Evolutionary conservation across 345 rosid genomes (phyloP).

Genomic region (Lepidium didymum): DNA sequence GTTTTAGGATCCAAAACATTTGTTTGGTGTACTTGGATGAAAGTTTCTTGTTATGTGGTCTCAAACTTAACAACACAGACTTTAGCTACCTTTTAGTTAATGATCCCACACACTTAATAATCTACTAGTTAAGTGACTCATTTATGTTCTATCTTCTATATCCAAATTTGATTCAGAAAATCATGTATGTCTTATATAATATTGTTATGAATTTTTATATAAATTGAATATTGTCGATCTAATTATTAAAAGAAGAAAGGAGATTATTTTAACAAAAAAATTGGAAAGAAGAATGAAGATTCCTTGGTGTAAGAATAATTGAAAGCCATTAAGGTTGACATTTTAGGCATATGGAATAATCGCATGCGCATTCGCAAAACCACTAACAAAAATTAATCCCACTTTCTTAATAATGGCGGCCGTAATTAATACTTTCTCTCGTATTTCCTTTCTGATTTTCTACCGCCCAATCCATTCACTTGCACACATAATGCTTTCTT

Average conservation of each 20-base stretch:
- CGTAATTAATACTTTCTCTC: not conserved
- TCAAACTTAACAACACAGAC: too few relatives aligned
- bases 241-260: too few relatives aligned
- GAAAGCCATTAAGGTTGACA: conserved; percentile 26
- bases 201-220: too few relatives aligned
- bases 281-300: conserved; percentile 1
- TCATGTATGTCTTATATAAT: too few relatives aligned
- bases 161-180: too few relatives aligned
- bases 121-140: too few relatives aligned
- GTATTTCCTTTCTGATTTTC: not conserved
- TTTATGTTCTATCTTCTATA: too few relatives aligned
- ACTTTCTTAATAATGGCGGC: conserved; percentile 17
- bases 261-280: not conserved
- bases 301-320: conserved; percentile 14
- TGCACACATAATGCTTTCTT: conserved; percentile 8
- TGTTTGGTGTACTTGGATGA: not conserved
- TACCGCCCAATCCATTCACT: conserved; percentile 26
- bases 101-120: too few relatives aligned
- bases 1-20: not conserved
- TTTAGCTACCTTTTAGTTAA: too few relatives aligned
- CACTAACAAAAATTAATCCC: conserved; percentile 11
- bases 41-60: too few relatives aligned
- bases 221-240: too few relatives aligned
- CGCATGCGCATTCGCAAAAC: conserved; percentile 23
- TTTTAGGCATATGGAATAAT: conserved; percentile 1